Base-by-base conservation (phyloP, 345 rosid species). In the Euphorbia peplus region DNA sequence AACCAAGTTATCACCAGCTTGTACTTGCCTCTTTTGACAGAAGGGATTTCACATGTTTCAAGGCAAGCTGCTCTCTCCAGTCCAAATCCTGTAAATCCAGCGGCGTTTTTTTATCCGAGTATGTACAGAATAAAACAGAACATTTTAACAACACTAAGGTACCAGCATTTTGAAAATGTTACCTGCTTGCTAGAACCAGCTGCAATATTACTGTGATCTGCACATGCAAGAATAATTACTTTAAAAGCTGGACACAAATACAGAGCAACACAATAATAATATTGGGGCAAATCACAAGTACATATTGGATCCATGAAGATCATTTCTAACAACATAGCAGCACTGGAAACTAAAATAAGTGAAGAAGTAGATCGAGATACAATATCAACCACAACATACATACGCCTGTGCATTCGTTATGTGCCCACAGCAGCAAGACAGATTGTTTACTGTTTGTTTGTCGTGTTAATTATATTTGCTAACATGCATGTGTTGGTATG, bases 21-120 rank as follows among this genome's bases (percentile, higher is more conserved):
- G 73, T 18, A 81, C 87, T 85, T 79, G 74, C 99, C 88, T 91
- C 99, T 75, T 88, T 85, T 0, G 91, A 84, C 82, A 91, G 78
- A 69, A 95, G 83, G 58, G 91, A 75, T 63, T 82, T 83, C 58
- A 88, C 70, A 71, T 84, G 83, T 72, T 86, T 85, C 81, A 86
- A 54, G 13, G 91, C 89, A 67, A 88, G 79, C 69, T 82, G 90
- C 66, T 95, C 95, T 75, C 97, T 88, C 99, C 96, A 95, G 83
- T 84, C 86, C 74, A 84, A 73, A 58, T 69, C 85, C 98, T 92
- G 82, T 80, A 81, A 22, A 67, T 8, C n/a, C 64, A 74, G 73
- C 63, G 72, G 63, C 64, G 48, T 68, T 25, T 78, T 58, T 5
- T 44, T 26, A 47, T 39, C 48, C 32, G 41, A 56, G 3, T 51